Evolutionary conservation across 331 rosid species (phyloP).

Genomic region (Acacia pycnantha): DNA sequence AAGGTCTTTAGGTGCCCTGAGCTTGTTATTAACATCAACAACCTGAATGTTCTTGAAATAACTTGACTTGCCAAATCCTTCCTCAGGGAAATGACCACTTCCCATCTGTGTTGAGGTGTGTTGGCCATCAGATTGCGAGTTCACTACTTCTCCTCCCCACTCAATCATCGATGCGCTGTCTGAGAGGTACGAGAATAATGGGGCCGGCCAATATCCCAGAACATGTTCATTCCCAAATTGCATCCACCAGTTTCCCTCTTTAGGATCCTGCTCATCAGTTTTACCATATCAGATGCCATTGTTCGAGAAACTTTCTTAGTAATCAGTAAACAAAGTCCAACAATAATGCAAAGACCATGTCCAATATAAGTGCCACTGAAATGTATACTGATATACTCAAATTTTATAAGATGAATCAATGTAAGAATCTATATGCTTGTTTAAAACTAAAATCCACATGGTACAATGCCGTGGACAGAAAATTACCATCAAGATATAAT

Average conservation of each 20-base stretch:
- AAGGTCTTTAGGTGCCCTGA: conserved; percentile 48
- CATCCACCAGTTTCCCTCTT: conserved; percentile 69
- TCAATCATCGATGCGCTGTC: conserved; percentile 63
- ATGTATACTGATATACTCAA: too few relatives aligned
- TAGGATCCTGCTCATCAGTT: conserved; percentile 54
- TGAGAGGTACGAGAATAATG: conserved; percentile 49
- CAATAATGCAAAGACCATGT: neutral
- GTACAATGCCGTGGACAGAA: neutral
- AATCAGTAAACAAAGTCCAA: neutral
- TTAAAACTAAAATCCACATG: conserved; percentile 27
- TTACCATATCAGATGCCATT: conserved; percentile 21
- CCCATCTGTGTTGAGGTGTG: conserved; percentile 66
- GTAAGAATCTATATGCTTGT: neutral
- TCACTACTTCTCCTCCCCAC: conserved; percentile 66
- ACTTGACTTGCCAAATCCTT: conserved; percentile 56
- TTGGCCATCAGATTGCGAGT: conserved; percentile 47
- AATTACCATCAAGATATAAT: conserved; percentile 26
- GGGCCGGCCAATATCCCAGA: conserved; percentile 59
- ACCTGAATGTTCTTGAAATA: conserved; percentile 52
- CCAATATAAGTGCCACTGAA: neutral
- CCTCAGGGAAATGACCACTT: conserved; percentile 57
- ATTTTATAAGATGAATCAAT: neutral
- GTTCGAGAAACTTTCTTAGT: neutral
- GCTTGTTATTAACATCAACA: conserved; percentile 52
- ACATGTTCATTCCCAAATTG: conserved; percentile 54